Base-by-base conservation (phyloP, 306 rosid genomes). In the Astragalus glycyphyllos region DNA sequence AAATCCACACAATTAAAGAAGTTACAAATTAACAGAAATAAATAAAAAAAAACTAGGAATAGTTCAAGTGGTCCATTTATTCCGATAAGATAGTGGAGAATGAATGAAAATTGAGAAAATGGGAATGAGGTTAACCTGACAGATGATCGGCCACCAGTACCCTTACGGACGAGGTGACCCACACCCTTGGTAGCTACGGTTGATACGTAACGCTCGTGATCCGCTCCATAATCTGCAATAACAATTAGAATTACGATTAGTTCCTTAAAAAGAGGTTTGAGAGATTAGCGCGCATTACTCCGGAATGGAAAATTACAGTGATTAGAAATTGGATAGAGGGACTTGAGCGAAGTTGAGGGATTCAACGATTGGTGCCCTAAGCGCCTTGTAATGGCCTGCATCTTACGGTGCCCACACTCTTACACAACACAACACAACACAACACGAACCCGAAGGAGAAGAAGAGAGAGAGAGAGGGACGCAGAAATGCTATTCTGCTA, bases 71-170 rank as follows among this genome's bases (percentile, higher is more conserved):
- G 45, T 7, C 45, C 3, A 40, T 40, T 40, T 40, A 7, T 46
- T 6, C 45, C 45, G 16, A n/a, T n/a, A 46, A 11, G 58, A 17
- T 20, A 7, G 6, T 12, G 40, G 40, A 35, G 29, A 32, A 68
- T 5, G 53, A 31, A 69, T 49, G 8, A 58, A 7, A 55, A 15
- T 47, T 20, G 55, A 32, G 42, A 40, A 9, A 4, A 8, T 40
- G 7, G 11, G 26, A 58, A 15, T 49, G 45, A 49, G 31, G 26
- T 32, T 40, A 69, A 90, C 99, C 99, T 95, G 26, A 95, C 99
- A 34, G 99, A 95, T 8, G 99, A 95, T 80, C 99, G 86, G 63
- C 99, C 99, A 65, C 99, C 99, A 1, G 99, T 95, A 73, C 99
- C 99, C 92, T 91, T 95, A 81, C 96, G 92, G 51, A 95, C 87